Base-by-base conservation (phyloP, 106 monocot species). In the Acanthochlamys bracteata region DNA sequence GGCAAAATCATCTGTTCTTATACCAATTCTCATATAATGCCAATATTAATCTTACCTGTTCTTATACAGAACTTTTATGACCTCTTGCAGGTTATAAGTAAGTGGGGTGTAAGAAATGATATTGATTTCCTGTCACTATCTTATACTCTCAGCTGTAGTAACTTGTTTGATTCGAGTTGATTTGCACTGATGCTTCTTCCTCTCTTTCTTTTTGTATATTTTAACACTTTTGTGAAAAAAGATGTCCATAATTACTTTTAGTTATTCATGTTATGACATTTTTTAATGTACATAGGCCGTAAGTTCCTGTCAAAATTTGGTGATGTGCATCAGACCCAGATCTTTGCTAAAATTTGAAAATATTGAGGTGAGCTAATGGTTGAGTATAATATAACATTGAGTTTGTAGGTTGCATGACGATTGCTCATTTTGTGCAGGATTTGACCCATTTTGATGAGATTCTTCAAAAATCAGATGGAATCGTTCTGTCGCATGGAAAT, bases 371-470 rank as follows among this genome's bases (percentile, higher is more conserved):
- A 43, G 27, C 73, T 60, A 33, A 6, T 33, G 33, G 33, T 33
- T 33, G 33, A 33, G 33, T 33, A 6, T 33, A 33, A 33, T 72
- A 33, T 33, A 33, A 33, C 6, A 33, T 6, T 33, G 33, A 3
- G 33, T 33, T 33, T 33, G 33, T 33, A 33, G 33, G 33, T 1
- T 3, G 33, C 33, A 33, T 33, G 33, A 33, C 6, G 1, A 33
- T 33, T 33, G 33, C 33, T 22, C 56, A 23, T 62, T 47, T 25
- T 11, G 69, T 62, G 12, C 70, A 98, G 96, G 96, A 91, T 7
- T 71, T 98, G 26, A 87, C 69, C 16, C 88, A 98, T 74, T 98
- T 98, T 78, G 96, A 98, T 71, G 96, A 91, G 59, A 98, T 98
- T 64, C 83, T 98, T 41, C 82, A 75, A 76, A 91, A 81, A 79